Evolutionary conservation across 2,329 filamentous ascomycete species (phyloP).

Genomic region (Paecilomyces niveus): DNA sequence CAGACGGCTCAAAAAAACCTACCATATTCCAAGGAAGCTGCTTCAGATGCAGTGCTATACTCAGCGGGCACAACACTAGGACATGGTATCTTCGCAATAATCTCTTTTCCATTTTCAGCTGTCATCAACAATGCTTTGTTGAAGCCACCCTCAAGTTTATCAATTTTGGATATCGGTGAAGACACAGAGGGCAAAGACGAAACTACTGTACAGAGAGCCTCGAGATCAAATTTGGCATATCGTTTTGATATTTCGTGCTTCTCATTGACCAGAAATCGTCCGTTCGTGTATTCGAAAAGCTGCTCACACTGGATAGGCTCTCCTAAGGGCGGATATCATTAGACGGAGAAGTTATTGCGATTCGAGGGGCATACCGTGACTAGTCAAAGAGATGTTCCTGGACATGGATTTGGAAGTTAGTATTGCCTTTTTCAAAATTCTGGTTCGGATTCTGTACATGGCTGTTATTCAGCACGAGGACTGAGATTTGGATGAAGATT

Average conservation of each 20-base stretch:
- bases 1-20: not conserved
- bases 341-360: no score
- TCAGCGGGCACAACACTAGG: slow-evolving; percentile 9
- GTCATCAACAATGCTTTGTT: slow-evolving; percentile 19
- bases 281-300: slow-evolving; percentile 20
- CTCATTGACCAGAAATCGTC: slow-evolving; percentile 21
- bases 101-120: slow-evolving; percentile 12
- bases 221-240: slow-evolving; percentile 21
- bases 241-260: slow-evolving; percentile 14
- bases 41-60: slow-evolving; percentile 18
- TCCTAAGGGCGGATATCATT: no score
- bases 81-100: slow-evolving; percentile 18
- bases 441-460: no score
- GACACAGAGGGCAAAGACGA: slow-evolving; percentile 9
- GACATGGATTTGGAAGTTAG: no score
- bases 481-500: no score
- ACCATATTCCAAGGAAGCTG: slow-evolving; percentile 16
- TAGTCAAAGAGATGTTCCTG: no score
- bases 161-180: slow-evolving; percentile 19
- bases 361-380: no score
- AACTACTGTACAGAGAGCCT: slow-evolving; percentile 20
- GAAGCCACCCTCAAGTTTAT: slow-evolving; percentile 23
- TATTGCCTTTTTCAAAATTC: no score
- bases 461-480: no score
- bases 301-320: slow-evolving; percentile 5